Conservation (phyloP, 2,329 filamentous ascomycete genomes). For the Corinectria fuckeliana region DNA sequence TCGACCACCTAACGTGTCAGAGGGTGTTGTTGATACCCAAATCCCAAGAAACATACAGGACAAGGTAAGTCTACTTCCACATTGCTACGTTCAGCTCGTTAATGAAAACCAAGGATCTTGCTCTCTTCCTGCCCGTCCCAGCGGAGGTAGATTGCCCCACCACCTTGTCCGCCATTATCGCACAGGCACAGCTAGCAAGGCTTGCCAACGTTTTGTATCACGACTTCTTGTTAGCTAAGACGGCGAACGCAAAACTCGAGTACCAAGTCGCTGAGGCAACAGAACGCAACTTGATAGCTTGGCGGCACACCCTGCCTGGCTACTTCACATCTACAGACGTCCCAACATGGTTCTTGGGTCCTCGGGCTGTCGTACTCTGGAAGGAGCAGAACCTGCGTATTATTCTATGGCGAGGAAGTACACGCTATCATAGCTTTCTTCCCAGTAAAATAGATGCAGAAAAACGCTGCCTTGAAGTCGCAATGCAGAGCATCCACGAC, state of each 20-base stretch:
- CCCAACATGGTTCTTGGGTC: slow-evolving; percentile 44
- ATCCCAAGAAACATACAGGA: slow-evolving; percentile 51
- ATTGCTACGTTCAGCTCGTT: not conserved
- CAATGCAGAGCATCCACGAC: slow-evolving; percentile 45
- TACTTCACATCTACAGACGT: slow-evolving; percentile 43
- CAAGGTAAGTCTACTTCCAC: slow-evolving; percentile 29
- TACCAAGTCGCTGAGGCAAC: slow-evolving; percentile 48
- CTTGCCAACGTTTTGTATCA: slow-evolving; percentile 51
- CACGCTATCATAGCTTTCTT: slow-evolving; percentile 44
- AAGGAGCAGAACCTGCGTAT: slow-evolving; percentile 52
- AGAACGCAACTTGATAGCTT: slow-evolving; percentile 44
- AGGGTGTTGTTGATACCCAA: slow-evolving; percentile 45
- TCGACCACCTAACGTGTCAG: slow-evolving; percentile 46
- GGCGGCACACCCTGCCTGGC: slow-evolving; percentile 41
- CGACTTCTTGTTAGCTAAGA: slow-evolving; percentile 47
- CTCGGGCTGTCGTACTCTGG: slow-evolving; percentile 49
- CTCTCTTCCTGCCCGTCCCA: slow-evolving; percentile 25
- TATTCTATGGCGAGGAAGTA: slow-evolving; percentile 47
- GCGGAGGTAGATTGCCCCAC: slow-evolving; percentile 46
- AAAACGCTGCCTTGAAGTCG: slow-evolving; percentile 46
- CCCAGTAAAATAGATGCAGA: slow-evolving; percentile 33
- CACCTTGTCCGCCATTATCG: slow-evolving; percentile 48
- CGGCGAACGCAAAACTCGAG: slow-evolving; percentile 42
- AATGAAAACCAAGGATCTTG: not conserved
- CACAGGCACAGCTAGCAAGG: slow-evolving; percentile 49